These are phyloP conservation scores for Tinospora cordifolia DNA, from an alignment of 164 flowering plant genomes.

Conservation along the genomic window DNA sequence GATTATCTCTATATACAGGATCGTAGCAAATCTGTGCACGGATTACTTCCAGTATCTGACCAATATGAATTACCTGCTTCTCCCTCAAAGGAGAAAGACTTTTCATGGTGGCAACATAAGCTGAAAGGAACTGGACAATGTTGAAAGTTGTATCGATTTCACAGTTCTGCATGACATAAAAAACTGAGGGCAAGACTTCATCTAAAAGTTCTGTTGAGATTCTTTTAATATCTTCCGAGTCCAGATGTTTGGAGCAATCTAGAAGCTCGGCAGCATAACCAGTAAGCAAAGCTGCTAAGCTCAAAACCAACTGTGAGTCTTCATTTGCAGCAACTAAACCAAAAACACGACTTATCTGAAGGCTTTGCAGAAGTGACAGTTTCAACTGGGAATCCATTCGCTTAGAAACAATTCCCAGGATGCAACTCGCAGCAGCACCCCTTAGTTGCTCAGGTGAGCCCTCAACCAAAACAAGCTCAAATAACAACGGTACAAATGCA, in stretches of 20 bases:
- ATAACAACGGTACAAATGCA: slow-evolving; percentile 58
- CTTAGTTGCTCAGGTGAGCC: slow-evolving; percentile 59
- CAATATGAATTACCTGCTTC: slow-evolving; percentile 58
- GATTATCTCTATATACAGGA: slow-evolving; percentile 60
- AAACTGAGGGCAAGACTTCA: slow-evolving; percentile 85
- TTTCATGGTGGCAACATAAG: slow-evolving; percentile 80
- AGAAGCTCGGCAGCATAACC: slow-evolving; percentile 79
- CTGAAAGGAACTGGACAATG: slow-evolving; percentile 68
- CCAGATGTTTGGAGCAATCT: slow-evolving; percentile 68
- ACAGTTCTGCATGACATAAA: slow-evolving; percentile 68
- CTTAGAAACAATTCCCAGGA: slow-evolving; percentile 67
- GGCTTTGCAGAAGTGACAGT: slow-evolving; percentile 56
- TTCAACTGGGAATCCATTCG: slow-evolving; percentile 78
- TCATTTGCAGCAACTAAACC: slow-evolving; percentile 50
- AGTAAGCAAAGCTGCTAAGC: slow-evolving; percentile 54
- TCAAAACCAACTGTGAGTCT: slow-evolving; percentile 62
- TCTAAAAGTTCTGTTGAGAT: slow-evolving; percentile 60
- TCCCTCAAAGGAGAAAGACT: slow-evolving; percentile 59
- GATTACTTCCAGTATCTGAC: slow-evolving; percentile 84
- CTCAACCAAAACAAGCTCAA: slow-evolving; percentile 62
- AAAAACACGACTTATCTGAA: slow-evolving; percentile 69
- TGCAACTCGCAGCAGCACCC: slow-evolving; percentile 70
- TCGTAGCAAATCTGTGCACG: slow-evolving; percentile 64
- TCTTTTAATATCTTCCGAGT: slow-evolving; percentile 46
- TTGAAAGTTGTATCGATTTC: slow-evolving; percentile 70